A percentile compares a stretch with the other conserved stretches of the same genome.
Evolutionary conservation across 2,329 filamentous ascomycete genomes (phyloP).

Genomic region (Fusarium sp.): DNA sequence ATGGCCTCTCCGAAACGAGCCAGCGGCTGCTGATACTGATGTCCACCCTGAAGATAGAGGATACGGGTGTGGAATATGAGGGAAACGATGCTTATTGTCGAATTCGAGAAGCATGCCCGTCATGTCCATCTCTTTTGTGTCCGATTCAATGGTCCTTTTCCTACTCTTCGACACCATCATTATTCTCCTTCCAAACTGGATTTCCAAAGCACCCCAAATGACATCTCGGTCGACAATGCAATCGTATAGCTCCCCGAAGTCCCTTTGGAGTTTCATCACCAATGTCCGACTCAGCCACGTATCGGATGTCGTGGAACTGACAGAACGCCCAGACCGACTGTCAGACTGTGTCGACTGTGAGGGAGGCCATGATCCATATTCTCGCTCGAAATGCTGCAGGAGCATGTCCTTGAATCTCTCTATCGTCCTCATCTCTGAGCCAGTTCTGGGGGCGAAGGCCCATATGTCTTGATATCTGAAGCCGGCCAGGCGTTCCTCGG

Average conservation of each 20-base stretch:
- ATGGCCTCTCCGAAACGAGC: slow-evolving; percentile 48
- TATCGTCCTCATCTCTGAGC: slow-evolving; percentile 64
- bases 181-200: slow-evolving; percentile 71
- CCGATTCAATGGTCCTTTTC: slow-evolving; percentile 60
- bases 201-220: slow-evolving; percentile 72
- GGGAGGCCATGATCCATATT: slow-evolving; percentile 70
- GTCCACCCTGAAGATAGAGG: slow-evolving; percentile 70
- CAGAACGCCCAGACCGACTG: slow-evolving; percentile 7
- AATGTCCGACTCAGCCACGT: slow-evolving; percentile 72
- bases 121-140: slow-evolving; percentile 67
- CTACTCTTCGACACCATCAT: slow-evolving; percentile 65
- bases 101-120: slow-evolving; percentile 75
- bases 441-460: slow-evolving; percentile 59
- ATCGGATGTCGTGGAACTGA: slow-evolving; percentile 53
- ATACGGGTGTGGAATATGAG: slow-evolving; percentile 75
- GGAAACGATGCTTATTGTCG: slow-evolving; percentile 71
- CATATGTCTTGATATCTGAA: slow-evolving; percentile 74
- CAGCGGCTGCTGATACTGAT: slow-evolving; percentile 29
- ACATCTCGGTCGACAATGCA: slow-evolving; percentile 76
- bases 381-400: slow-evolving; percentile 64
- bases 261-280: slow-evolving; percentile 67
- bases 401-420: slow-evolving; percentile 72
- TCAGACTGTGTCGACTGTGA: slow-evolving; percentile 60
- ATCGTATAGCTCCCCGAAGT: slow-evolving; percentile 77
- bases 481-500: slow-evolving; percentile 68